phyloP scores from a whole-genome alignment of 306 rosid species.

The Malus asiatica region DNA sequence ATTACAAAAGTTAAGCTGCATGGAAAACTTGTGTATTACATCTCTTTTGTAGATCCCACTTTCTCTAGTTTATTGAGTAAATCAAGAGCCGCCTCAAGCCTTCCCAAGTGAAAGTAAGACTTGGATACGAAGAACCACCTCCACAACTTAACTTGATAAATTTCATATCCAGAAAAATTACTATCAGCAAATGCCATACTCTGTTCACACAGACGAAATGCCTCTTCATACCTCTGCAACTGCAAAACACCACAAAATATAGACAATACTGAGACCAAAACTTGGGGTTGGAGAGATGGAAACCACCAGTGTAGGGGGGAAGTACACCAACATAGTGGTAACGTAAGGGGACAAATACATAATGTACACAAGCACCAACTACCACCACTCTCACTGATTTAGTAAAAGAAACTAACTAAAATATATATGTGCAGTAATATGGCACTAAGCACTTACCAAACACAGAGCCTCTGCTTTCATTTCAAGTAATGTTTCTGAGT shows the following conservation, averaged over 20 bases:
- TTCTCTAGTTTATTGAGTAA: conserved; percentile 57
- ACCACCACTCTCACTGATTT: background rate
- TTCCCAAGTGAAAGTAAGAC: conserved; percentile 82
- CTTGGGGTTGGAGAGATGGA: background rate
- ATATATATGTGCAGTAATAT: conserved; percentile 11
- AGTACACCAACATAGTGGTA: background rate
- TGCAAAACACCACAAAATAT: conserved; percentile 34
- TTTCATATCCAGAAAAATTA: conserved; percentile 36
- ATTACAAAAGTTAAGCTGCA: conserved; percentile 3
- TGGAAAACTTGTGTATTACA: conserved; percentile 32
- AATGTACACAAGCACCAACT: background rate
- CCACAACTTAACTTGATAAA: conserved; percentile 49
- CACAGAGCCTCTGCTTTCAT: conserved; percentile 84
- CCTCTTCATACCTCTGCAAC: conserved; percentile 72
- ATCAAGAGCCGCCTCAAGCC: conserved; percentile 71
- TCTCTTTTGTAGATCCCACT: conserved; percentile 29
- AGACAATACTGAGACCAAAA: background rate
- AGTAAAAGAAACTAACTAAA: conserved; percentile 1
- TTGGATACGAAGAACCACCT: conserved; percentile 76
- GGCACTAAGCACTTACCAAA: conserved; percentile 41
- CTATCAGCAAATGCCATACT: conserved; percentile 66
- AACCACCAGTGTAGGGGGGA: background rate
- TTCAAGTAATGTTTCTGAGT: conserved; percentile 80
- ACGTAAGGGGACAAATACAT: background rate
- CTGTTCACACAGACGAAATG: conserved; percentile 66